Evolutionary conservation across 176 grass and related monocot species (phyloP), one percentile per base, ranked within the genome.

Genomic region (Aegilops umbellulata): DNA sequence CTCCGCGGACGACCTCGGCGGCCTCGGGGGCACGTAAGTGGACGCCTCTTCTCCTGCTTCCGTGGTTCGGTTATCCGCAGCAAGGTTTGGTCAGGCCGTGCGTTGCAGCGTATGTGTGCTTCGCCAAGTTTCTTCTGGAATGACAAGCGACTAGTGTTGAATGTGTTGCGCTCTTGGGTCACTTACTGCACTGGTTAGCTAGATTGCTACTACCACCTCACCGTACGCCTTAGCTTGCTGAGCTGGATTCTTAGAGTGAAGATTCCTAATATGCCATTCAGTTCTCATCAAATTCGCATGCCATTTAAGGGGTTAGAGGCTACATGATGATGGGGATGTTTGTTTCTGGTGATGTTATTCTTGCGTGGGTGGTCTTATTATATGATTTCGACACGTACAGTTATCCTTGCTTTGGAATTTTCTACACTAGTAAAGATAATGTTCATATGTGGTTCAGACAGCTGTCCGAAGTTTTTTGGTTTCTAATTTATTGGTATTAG

Each of bases 1-100:
- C 60, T 88, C 97, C 32, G 89, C 94, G 0, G 90, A 96, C 22
- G 84, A 70, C 60, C 79, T 72, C 23, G 97, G 92, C 15, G 94
- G 94, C 38, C 80, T 98, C 70, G 97, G 97, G 14, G 97, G 97
- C 80, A 98, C 97, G 97, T 98, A 92, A 91, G 96, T 71, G 30
- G 20, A 65, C 26, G 47, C 31, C 32, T 36, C 39, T 83, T 7
- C 80, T 65, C 32, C 34, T 87, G 22, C 22, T 41, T 27, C 67
- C 5, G 2, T 79, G 32, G 46, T 44, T 16, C 7, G 60, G 23
- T 32, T 58, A 15, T 38, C 10, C 1, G 20, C 77, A 57, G 4
- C 11, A 68, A 36, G 19, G 61, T 51, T 83, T 76, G 8, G 46
- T 31, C 26, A 75, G 61, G 79, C 60, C 25, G 19, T 49, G 44